Conservation (phyloP, 768 basidiomycete genomes). For the Hypholoma fasciculare region DNA sequence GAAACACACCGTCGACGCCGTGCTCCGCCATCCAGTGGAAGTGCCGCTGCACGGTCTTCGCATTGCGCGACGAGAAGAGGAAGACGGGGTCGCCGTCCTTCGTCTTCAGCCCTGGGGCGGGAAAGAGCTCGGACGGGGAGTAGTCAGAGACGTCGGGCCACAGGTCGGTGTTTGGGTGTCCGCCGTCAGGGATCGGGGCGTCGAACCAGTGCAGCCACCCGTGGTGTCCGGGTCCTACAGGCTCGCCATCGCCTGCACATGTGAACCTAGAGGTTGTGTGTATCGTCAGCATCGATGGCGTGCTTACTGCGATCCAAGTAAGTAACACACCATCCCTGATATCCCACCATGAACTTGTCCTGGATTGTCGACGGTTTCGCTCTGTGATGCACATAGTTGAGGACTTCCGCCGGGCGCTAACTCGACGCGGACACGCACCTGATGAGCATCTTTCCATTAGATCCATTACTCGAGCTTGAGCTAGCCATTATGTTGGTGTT, state of each 20-base stretch:
- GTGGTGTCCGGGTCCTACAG: conserved; percentile 72
- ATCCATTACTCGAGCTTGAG: conserved; percentile 19
- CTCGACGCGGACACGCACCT: conserved; percentile 28
- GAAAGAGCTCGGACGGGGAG: conserved; percentile 67
- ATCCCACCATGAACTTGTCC: conserved; percentile 82
- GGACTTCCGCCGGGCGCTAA: background rate
- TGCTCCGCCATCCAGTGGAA: conserved; percentile 86
- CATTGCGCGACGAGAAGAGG: conserved; percentile 78
- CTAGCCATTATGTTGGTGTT: conserved; percentile 23
- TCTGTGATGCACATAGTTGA: conserved; percentile 31
- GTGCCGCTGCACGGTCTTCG: conserved; percentile 73
- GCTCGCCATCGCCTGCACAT: conserved; percentile 67
- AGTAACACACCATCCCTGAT: conserved; percentile 75
- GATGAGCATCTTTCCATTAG: conserved; percentile 37
- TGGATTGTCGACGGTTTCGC: conserved; percentile 78
- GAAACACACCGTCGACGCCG: conserved; percentile 77
- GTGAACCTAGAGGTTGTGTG: conserved; percentile 54
- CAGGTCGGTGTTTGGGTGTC: conserved; percentile 70
- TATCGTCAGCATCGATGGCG: background rate
- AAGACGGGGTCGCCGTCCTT: conserved; percentile 58
- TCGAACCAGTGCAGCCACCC: conserved; percentile 90
- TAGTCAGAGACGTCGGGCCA: conserved; percentile 82
- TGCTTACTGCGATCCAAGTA: background rate
- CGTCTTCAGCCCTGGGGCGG: conserved; percentile 64
- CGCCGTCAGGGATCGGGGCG: conserved; percentile 65